Conservation (phyloP, 129 eudicot species). For the Flaveria trinervia region DNA sequence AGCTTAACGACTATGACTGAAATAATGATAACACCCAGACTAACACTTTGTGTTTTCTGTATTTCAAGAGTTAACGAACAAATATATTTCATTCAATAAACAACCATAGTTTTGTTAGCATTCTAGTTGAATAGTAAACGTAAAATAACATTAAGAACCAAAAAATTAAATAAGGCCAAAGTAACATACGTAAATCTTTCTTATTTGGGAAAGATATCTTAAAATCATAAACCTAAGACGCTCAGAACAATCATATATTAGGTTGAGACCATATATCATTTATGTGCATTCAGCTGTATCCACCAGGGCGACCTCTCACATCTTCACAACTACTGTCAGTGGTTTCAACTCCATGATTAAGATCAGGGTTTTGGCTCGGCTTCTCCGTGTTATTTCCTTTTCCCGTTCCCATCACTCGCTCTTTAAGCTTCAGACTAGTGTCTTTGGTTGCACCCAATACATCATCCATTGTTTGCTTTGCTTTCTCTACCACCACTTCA, state of each 20-base stretch:
- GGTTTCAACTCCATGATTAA: constrained; percentile 28
- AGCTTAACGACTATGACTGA: no score
- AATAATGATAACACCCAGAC: no score
- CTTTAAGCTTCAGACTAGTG: constrained; percentile 23
- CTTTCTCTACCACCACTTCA: constrained; percentile 29
- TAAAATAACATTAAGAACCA: neutral
- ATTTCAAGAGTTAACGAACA: no score
- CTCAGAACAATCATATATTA: neutral
- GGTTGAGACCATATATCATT: neutral
- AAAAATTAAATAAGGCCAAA: neutral
- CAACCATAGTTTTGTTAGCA: no score
- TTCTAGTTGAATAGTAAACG: neutral
- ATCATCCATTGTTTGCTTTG: constrained; percentile 28
- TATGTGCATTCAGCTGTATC: constrained; percentile 24
- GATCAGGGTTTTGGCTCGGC: constrained; percentile 28
- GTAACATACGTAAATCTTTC: neutral
- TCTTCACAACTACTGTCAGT: constrained; percentile 43
- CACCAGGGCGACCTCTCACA: constrained; percentile 43
- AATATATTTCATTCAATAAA: no score
- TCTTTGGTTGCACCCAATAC: constrained; percentile 21
- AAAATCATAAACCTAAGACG: neutral
- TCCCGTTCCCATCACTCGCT: constrained; percentile 16
- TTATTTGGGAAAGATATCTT: neutral
- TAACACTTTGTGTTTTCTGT: no score
- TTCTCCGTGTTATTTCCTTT: neutral